phyloP scores from a whole-genome alignment of 192 early-diverging fungal species.

The Backusella macrospora region DNA sequence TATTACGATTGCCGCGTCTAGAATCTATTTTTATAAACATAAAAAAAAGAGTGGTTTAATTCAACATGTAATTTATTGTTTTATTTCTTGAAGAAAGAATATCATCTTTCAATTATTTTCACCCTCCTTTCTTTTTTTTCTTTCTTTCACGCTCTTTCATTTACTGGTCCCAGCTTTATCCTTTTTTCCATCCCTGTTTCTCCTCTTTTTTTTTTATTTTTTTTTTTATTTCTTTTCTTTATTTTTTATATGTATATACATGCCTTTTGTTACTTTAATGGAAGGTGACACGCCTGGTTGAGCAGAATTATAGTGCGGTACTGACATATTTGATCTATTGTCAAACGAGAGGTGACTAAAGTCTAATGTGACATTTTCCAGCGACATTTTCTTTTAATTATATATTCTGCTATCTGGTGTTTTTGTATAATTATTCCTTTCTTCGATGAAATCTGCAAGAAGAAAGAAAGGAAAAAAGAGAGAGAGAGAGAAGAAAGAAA shows the following conservation, averaged over 20 bases:
- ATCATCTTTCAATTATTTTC: conserved; percentile 8
- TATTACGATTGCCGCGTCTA: conserved; percentile 20
- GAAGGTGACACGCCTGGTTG: neutral
- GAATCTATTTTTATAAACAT: conserved; percentile 1
- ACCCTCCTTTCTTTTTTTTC: neutral
- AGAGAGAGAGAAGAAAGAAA: neutral
- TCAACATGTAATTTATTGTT: conserved; percentile 5
- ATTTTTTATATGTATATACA: neutral
- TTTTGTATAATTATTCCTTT: neutral
- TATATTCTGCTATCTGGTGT: no score
- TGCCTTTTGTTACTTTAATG: conserved; percentile 22
- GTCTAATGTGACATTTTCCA: conserved; percentile 32
- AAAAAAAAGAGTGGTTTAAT: conserved; percentile 9
- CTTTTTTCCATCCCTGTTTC: no score
- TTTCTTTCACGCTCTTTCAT: neutral
- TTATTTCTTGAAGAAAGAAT: neutral
- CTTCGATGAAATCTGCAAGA: neutral
- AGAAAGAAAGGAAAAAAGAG: conserved; percentile 10
- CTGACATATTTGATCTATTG: conserved; percentile 12
- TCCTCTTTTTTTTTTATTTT: neutral
- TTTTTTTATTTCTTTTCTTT: neutral
- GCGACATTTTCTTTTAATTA: conserved; percentile 14
- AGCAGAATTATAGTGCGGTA: conserved; percentile 14
- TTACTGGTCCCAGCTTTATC: neutral
- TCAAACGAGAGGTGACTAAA: conserved; percentile 31